Conservation (phyloP, 2,329 filamentous ascomycete genomes). For the Cladophialophora bantiana region DNA sequence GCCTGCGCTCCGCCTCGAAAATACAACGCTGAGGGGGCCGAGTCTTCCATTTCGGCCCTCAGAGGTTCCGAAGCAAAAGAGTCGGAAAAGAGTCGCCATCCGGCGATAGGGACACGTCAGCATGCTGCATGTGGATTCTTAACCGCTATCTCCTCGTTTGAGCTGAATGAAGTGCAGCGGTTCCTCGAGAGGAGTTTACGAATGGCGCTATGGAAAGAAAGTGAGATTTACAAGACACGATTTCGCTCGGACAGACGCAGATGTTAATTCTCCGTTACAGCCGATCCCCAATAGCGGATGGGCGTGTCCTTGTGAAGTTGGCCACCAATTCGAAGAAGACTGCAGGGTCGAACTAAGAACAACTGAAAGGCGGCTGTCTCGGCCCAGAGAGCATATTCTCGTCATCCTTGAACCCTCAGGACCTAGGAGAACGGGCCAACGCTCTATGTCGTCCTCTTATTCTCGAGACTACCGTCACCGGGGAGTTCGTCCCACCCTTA, state of each 20-base stretch:
- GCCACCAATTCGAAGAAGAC: constrained; percentile 10
- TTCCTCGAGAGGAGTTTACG: neutral
- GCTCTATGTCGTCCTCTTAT: neutral
- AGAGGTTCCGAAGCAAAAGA: neutral
- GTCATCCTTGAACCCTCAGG: constrained; percentile 10
- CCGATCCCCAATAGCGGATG: constrained; percentile 6
- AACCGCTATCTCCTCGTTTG: no score
- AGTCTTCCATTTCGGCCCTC: constrained; percentile 6
- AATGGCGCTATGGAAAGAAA: constrained; percentile 3
- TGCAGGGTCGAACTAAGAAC: neutral
- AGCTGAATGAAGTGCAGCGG: neutral
- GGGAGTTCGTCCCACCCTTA: neutral
- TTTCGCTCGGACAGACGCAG: constrained; percentile 5
- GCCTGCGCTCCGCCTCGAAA: constrained; percentile 9
- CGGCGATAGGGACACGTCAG: neutral
- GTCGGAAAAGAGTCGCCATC: constrained; percentile 7
- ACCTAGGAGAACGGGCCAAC: constrained; percentile 8
- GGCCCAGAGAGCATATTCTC: constrained; percentile 6
- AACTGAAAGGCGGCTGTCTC: constrained; percentile 9
- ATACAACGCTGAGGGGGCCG: neutral
- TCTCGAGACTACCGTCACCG: constrained; percentile 3
- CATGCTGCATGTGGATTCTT: constrained; percentile 2
- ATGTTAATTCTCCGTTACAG: neutral
- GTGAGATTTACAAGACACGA: neutral
- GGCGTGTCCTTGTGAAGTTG: constrained; percentile 6